Percentiles rank a stretch among this genome's conserved stretches.
Conservation (phyloP, 805 yeast species). For the Isabelozyma rhagii region DNA sequence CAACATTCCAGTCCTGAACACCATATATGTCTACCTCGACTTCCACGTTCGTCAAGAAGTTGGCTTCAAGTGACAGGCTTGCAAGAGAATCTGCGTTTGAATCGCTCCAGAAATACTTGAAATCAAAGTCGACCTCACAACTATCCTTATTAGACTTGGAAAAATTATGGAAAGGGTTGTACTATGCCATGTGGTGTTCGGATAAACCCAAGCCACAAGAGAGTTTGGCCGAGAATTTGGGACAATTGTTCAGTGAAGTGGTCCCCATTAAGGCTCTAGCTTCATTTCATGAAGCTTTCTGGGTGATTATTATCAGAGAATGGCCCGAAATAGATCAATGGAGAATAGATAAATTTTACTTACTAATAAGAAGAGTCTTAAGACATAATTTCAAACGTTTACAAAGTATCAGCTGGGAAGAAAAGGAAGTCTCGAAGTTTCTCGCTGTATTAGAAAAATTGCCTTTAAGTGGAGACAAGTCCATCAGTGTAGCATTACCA, state of each 20-base stretch:
- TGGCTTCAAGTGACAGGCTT: constrained; percentile 79
- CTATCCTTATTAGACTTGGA: constrained; percentile 57
- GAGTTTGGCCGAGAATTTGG: constrained; percentile 70
- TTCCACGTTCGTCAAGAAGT: constrained; percentile 66
- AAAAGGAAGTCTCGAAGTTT: constrained; percentile 42
- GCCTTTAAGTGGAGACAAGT: constrained; percentile 57
- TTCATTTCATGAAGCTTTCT: constrained; percentile 68
- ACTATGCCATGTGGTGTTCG: constrained; percentile 93
- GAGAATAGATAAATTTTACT: constrained; percentile 83
- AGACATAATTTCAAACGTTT: constrained; percentile 62
- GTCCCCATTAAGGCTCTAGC: constrained; percentile 43
- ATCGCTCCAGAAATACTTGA: constrained; percentile 57
- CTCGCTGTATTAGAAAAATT: constrained; percentile 38
- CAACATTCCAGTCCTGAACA: background rate
- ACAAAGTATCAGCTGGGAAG: constrained; percentile 52
- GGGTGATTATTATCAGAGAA: constrained; percentile 74
- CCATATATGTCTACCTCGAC: constrained; percentile 20
- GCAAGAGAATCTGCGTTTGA: constrained; percentile 73
- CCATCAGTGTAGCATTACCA: constrained; percentile 71
- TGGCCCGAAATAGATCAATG: constrained; percentile 83
- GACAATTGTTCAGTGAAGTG: constrained; percentile 47
- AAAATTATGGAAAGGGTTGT: constrained; percentile 95
- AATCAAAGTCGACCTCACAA: constrained; percentile 34
- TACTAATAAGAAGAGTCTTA: constrained; percentile 75
- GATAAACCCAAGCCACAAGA: constrained; percentile 94